Percentiles rank a stretch among this genome's conserved stretches.
These are phyloP conservation scores for Circinella umbellata DNA, from an alignment of 371 early-diverging fungal genomes.

Conservation along the genomic window DNA sequence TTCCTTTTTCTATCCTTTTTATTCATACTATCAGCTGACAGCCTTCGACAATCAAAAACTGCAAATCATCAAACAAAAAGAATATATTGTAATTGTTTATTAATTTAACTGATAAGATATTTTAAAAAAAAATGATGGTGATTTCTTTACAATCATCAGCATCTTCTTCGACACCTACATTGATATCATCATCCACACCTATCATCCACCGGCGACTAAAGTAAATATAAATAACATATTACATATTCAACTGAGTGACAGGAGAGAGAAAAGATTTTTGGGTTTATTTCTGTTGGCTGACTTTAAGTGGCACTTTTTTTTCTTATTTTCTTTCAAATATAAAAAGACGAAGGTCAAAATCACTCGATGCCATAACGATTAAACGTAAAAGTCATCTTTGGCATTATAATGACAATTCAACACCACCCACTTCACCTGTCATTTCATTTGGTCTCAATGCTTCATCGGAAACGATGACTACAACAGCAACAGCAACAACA, in stretches of 20 bases:
- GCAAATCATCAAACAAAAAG: not conserved
- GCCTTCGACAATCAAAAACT: not conserved
- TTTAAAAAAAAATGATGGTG: not conserved
- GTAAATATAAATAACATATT: not conserved
- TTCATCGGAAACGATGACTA: not conserved
- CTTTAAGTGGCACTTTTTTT: not conserved
- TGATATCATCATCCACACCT: not conserved
- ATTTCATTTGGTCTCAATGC: conserved; percentile 18
- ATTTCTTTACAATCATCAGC: conserved; percentile 5
- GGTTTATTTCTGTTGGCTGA: not conserved
- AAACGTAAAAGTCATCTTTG: conserved; percentile 15
- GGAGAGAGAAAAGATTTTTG: not conserved
- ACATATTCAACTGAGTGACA: no score
- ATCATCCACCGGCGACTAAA: not conserved
- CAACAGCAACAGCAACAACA: no score
- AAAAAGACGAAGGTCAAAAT: conserved; percentile 45
- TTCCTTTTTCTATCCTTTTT: not conserved
- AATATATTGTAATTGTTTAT: no score
- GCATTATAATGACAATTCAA: conserved; percentile 17
- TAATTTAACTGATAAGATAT: no score
- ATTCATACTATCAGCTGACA: not conserved
- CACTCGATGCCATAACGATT: conserved; percentile 35
- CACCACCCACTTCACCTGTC: conserved; percentile 26
- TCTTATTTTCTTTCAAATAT: not conserved
- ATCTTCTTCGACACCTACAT: not conserved